Percentiles rank a stretch among this genome's conserved stretches.
Evolutionary conservation across 2,329 filamentous ascomycete genomes (phyloP).

Genomic region (Paecilomyces fulvus): DNA sequence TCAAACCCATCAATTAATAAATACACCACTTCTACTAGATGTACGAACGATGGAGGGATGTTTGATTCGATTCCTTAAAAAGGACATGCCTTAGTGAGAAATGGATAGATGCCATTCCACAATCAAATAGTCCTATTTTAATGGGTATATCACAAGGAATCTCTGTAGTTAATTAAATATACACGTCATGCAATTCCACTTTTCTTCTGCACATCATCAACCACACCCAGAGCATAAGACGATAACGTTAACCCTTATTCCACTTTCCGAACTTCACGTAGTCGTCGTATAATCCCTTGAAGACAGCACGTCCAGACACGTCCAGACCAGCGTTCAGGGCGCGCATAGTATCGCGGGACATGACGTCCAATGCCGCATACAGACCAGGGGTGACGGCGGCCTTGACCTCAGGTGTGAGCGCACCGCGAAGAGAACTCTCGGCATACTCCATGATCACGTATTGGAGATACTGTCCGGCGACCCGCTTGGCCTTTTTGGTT

Average conservation of each 20-base stretch:
- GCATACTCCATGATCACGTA: slow-evolving; percentile 52
- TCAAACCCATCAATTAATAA: too few relatives aligned
- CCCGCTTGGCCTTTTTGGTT: slow-evolving; percentile 50
- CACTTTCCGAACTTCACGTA: slow-evolving; percentile 41
- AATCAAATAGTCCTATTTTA: neutral
- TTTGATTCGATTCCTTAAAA: too few relatives aligned
- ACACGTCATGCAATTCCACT: neutral
- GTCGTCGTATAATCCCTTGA: slow-evolving; percentile 47
- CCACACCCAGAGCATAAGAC: neutral
- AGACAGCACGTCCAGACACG: slow-evolving; percentile 43
- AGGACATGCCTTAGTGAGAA: too few relatives aligned
- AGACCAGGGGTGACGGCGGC: slow-evolving; percentile 44
- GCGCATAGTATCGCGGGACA: slow-evolving; percentile 42
- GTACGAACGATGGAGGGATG: too few relatives aligned
- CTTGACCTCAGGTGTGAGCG: slow-evolving; percentile 45
- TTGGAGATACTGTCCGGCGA: slow-evolving; percentile 50
- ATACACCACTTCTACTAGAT: too few relatives aligned
- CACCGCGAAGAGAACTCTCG: slow-evolving; percentile 41
- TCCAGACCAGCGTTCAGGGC: slow-evolving; percentile 45
- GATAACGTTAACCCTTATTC: slow-evolving; percentile 31
- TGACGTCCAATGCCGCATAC: slow-evolving; percentile 46
- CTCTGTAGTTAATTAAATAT: neutral
- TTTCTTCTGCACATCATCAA: neutral
- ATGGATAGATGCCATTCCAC: too few relatives aligned
- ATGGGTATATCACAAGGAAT: neutral